Conservation (phyloP, 2,329 filamentous ascomycete genomes). For the Talaromyces rugulosus region DNA sequence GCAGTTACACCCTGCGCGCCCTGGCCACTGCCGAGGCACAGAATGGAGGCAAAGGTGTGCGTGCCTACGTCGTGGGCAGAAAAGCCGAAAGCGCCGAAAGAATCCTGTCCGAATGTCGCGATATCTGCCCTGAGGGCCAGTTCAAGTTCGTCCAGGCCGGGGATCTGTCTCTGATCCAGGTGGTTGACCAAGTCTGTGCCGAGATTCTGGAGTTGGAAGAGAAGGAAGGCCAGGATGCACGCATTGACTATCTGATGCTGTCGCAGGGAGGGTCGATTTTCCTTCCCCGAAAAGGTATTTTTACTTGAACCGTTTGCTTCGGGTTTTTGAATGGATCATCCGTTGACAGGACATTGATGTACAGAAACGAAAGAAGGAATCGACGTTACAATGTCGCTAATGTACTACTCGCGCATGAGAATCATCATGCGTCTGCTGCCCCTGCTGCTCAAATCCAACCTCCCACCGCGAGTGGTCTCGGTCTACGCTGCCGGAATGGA, state of each 20-base stretch:
- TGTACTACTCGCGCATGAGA: conserved; percentile 13
- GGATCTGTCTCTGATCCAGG: conserved; percentile 10
- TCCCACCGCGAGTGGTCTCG: conserved; percentile 5
- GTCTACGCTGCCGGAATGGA: conserved; percentile 10
- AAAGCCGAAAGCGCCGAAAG: not conserved
- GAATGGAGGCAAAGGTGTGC: conserved; percentile 5
- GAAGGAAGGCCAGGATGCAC: conserved; percentile 4
- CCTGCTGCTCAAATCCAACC: conserved; percentile 5
- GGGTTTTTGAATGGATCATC: not conserved
- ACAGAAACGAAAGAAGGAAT: conserved; percentile 11
- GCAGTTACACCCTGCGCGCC: conserved; percentile 5
- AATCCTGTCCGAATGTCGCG: conserved; percentile 4
- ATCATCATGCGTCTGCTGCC: conserved; percentile 6
- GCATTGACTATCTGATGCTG: conserved; percentile 12
- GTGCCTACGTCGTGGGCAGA: conserved; percentile 8
- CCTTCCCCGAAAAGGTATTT: conserved; percentile 5
- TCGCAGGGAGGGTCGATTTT: conserved; percentile 9
- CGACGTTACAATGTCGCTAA: conserved; percentile 10
- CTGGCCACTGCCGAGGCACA: conserved; percentile 6
- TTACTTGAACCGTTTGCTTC: too few relatives aligned
- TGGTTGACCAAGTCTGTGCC: conserved; percentile 6
- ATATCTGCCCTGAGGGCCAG: conserved; percentile 2
- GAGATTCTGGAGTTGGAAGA: conserved; percentile 5
- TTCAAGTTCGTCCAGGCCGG: conserved; percentile 6
- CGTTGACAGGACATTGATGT: not conserved